Evolutionary conservation across 371 early-diverging fungal species (phyloP).

Genomic region (Smittium mucronatum): DNA sequence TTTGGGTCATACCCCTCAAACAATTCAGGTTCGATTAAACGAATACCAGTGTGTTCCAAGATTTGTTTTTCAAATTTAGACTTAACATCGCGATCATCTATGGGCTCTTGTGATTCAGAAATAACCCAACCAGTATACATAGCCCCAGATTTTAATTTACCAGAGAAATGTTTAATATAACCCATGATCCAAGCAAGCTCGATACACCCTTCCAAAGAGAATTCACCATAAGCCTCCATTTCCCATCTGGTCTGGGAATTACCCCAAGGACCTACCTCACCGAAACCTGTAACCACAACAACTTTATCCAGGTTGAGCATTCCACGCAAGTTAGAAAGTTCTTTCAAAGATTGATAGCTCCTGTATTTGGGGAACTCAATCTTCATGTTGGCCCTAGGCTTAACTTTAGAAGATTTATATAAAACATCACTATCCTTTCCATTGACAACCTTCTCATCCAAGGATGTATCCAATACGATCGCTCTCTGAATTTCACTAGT

Average conservation of each 20-base stretch:
- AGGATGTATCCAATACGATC: slow-evolving; percentile 56
- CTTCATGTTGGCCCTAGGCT: slow-evolving; percentile 89
- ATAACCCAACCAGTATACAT: slow-evolving; percentile 92
- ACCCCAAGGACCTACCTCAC: slow-evolving; percentile 92
- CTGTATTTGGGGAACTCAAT: slow-evolving; percentile 75
- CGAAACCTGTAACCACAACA: slow-evolving; percentile 86
- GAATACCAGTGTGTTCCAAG: slow-evolving; percentile 85
- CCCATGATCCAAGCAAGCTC: slow-evolving; percentile 98
- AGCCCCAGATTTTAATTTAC: slow-evolving; percentile 64
- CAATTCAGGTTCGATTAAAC: slow-evolving; percentile 82
- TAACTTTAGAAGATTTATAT: slow-evolving; percentile 62
- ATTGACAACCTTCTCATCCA: slow-evolving; percentile 64
- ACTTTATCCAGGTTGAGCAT: slow-evolving; percentile 86
- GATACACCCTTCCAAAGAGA: slow-evolving; percentile 90
- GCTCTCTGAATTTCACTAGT: slow-evolving; percentile 79
- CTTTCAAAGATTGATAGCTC: slow-evolving; percentile 50
- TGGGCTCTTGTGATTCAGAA: slow-evolving; percentile 76
- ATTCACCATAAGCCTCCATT: slow-evolving; percentile 86
- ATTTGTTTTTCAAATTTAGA: slow-evolving; percentile 84
- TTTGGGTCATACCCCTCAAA: slow-evolving; percentile 86
- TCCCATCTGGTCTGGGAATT: slow-evolving; percentile 92
- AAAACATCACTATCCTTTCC: slow-evolving; percentile 61
- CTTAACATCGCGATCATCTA: slow-evolving; percentile 85
- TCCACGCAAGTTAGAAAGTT: slow-evolving; percentile 59
- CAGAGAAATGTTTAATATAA: slow-evolving; percentile 78